phyloP scores from a whole-genome alignment of 2,329 filamentous ascomycete species.

The Aspergillus sp. region DNA sequence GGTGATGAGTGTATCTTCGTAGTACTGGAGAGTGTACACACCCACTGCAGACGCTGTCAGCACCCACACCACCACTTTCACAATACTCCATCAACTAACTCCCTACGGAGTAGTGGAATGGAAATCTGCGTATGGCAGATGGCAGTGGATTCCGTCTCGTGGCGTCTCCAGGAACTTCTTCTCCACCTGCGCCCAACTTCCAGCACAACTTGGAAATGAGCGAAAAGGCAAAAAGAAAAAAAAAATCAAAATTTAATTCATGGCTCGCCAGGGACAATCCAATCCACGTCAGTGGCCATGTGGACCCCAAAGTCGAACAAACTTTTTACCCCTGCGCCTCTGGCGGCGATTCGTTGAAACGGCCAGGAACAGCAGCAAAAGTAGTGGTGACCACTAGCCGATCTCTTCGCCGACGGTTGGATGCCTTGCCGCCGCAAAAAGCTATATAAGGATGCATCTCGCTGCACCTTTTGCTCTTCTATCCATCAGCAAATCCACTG shows the following conservation, averaged over 20 bases:
- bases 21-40: neutral
- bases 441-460: neutral
- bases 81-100: neutral
- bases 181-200: too few relatives aligned
- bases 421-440: slow-evolving; percentile 1
- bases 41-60: neutral
- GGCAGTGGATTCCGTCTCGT: neutral
- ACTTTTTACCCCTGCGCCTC: slow-evolving; percentile 6
- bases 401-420: slow-evolving; percentile 1
- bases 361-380: neutral
- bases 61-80: neutral
- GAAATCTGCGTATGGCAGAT: neutral
- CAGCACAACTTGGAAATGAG: neutral
- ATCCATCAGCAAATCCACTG: slow-evolving; percentile 20
- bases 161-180: too few relatives aligned
- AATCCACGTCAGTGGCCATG: slow-evolving; percentile 5
- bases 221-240: too few relatives aligned
- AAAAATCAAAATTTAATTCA: too few relatives aligned
- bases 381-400: neutral
- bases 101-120: neutral
- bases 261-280: slow-evolving; percentile 1
- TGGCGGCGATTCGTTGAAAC: neutral
- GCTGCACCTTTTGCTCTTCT: slow-evolving; percentile 1
- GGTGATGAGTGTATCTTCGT: too few relatives aligned
- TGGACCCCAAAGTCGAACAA: neutral